phyloP scores from a whole-genome alignment of 176 grass and related monocot genomes.

The Triticum dicoccoides region DNA sequence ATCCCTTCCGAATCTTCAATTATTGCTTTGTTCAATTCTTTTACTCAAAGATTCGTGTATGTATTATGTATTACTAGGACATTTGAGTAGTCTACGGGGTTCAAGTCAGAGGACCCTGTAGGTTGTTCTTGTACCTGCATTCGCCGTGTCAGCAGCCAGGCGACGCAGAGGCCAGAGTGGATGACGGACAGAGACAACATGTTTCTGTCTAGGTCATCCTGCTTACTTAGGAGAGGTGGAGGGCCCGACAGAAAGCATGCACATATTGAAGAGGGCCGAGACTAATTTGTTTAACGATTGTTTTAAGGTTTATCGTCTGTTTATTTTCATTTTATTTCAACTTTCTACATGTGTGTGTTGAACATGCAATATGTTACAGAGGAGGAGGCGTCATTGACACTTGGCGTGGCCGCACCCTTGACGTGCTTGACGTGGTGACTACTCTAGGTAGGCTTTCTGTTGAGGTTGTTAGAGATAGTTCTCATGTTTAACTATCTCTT shows the following conservation, averaged over 20 bases:
- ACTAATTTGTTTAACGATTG: neutral
- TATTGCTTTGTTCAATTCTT: neutral
- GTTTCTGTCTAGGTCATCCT: neutral
- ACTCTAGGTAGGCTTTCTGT: too few species aligned
- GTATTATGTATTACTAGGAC: neutral
- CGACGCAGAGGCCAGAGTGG: neutral
- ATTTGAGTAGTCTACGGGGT: constrained; percentile 22
- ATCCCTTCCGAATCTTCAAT: neutral
- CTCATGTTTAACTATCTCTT: too few species aligned
- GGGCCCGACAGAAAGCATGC: neutral
- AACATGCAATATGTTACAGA: too few species aligned
- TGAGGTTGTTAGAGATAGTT: too few species aligned
- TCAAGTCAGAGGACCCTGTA: neutral
- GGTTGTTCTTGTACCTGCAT: neutral
- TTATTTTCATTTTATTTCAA: neutral
- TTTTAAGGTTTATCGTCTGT: neutral
- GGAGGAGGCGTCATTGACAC: too few species aligned
- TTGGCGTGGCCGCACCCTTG: too few species aligned
- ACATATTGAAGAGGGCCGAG: neutral
- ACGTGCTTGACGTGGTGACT: too few species aligned
- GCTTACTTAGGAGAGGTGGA: neutral
- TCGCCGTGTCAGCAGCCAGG: neutral
- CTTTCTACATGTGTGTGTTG: too few species aligned
- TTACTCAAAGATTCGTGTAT: constrained; percentile 3
- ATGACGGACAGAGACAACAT: neutral